phyloP scores from a whole-genome alignment of 2,329 filamentous ascomycete genomes.

The Fonsecaea monophora region DNA sequence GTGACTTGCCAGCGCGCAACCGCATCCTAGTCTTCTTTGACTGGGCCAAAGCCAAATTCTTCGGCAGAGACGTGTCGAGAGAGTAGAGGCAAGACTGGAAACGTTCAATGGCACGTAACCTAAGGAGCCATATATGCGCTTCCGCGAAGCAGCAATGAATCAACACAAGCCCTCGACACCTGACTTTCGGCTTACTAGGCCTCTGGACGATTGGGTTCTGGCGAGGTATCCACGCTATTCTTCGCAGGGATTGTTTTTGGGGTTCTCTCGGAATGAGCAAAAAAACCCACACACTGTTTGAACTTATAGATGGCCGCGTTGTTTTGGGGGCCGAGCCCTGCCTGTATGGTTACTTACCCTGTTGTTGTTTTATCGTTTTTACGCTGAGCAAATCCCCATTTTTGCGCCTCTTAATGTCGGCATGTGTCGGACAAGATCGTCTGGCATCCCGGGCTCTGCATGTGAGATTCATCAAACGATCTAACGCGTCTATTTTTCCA shows the following conservation, averaged over 20 bases:
- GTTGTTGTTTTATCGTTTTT: background rate
- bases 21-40: slow-evolving; percentile 90
- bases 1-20: slow-evolving; percentile 74
- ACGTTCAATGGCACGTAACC: background rate
- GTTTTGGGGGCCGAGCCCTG: background rate
- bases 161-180: background rate
- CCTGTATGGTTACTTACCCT: background rate
- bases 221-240: background rate
- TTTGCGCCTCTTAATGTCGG: background rate
- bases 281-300: background rate
- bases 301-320: background rate
- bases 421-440: background rate
- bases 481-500: too few species aligned
- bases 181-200: background rate
- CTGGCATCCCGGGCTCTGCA: background rate
- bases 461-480: background rate
- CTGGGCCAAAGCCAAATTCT: slow-evolving; percentile 96
- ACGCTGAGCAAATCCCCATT: background rate
- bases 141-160: background rate
- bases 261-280: background rate
- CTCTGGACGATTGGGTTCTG: background rate
- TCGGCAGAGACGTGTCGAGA: slow-evolving; percentile 82
- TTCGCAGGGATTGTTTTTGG: background rate
- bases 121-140: background rate
- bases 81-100: slow-evolving; percentile 46